Base-by-base conservation (phyloP, 148 eudicot genomes). In the Diospyros kaki region DNA sequence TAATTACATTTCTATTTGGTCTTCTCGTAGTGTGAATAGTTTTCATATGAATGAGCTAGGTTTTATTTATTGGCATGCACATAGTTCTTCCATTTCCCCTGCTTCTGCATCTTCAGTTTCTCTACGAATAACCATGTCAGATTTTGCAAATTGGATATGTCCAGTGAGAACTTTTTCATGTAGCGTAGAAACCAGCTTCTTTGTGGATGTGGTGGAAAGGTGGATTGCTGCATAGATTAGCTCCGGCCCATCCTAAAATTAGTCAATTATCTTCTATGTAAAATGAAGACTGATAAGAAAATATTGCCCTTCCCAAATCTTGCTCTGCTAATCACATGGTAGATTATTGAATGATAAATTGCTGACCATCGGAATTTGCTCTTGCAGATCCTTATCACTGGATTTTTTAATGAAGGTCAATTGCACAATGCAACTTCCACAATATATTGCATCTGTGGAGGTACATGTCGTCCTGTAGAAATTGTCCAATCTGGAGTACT, bases 361-460 rank as follows among this genome's bases (percentile, higher is more conserved):
- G 6, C 53, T 75, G 64, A 78, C 74, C 73, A 64, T 69, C 58
- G 66, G 7, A 68, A 52, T 5, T 46, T 55, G 41, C 77, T 76
- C 60, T 75, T 86, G 86, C 94, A 95, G 97, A 85, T 95, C 80
- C 85, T 95, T 67, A 83, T 92, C 64, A 84, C 90, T 83, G 99
- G 99, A 64, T 83, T 75, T 73, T 95, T 90, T 66, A 75, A 80
- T 71, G 86, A 86, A 53, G 93, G 82, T 12, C 82, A 86, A 72
- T 83, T 62, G 71, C 84, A 84, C 73, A 54, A 83, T 46, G 84
- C 86, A 53, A 87, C 82, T 51, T 84, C 94, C 66, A 75, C 75
- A 46, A 38, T 92, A 40, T 88, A 76, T 76, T 84, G 89, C 74
- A 81, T 89, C 17, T 95, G 93, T 75, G 98, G 94, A 76, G 94